A percentile compares a stretch with the other conserved stretches of the same genome.
Evolutionary conservation across 108 stramenopile genomes (phyloP).

Genomic region (Conticribra guillardii): DNA sequence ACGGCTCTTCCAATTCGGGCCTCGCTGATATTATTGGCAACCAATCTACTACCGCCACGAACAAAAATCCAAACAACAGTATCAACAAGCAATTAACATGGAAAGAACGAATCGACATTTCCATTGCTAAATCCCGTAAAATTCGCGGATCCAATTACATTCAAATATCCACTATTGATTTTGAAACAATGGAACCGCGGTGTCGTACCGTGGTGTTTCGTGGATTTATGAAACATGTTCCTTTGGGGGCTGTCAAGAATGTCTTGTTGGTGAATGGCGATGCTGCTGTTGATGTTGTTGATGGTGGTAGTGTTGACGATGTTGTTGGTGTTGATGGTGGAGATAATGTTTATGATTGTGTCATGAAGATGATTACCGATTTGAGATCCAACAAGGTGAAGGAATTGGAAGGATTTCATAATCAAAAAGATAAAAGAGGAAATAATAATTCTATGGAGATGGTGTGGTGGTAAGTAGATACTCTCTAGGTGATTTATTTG

Average conservation of each 20-base stretch:
- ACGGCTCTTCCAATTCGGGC: no score
- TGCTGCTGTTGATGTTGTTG: neutral
- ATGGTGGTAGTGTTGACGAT: slow-evolving; percentile 5
- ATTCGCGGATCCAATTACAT: slow-evolving; percentile 91
- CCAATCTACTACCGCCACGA: no score
- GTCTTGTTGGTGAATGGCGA: no score
- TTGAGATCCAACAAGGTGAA: slow-evolving; percentile 69
- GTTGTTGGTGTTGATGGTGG: slow-evolving; percentile 19
- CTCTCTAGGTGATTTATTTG: no score
- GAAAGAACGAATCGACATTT: slow-evolving; percentile 67
- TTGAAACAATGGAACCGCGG: slow-evolving; percentile 63
- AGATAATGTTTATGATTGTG: slow-evolving; percentile 25
- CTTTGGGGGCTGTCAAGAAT: neutral
- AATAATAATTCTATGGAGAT: slow-evolving; percentile 61
- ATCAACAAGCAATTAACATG: slow-evolving; percentile 46
- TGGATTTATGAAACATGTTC: slow-evolving; percentile 40
- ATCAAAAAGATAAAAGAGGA: slow-evolving; percentile 10
- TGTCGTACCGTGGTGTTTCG: slow-evolving; percentile 79
- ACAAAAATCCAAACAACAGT: no score
- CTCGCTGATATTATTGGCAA: no score
- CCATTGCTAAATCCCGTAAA: slow-evolving; percentile 80
- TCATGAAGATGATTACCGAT: slow-evolving; percentile 88
- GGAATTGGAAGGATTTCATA: slow-evolving; percentile 23
- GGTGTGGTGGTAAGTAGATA: slow-evolving; percentile 72
- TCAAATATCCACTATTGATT: slow-evolving; percentile 79